These are phyloP conservation scores for Leishmania tropica DNA, from an alignment of 208 protist species.

Conservation along the genomic window DNA sequence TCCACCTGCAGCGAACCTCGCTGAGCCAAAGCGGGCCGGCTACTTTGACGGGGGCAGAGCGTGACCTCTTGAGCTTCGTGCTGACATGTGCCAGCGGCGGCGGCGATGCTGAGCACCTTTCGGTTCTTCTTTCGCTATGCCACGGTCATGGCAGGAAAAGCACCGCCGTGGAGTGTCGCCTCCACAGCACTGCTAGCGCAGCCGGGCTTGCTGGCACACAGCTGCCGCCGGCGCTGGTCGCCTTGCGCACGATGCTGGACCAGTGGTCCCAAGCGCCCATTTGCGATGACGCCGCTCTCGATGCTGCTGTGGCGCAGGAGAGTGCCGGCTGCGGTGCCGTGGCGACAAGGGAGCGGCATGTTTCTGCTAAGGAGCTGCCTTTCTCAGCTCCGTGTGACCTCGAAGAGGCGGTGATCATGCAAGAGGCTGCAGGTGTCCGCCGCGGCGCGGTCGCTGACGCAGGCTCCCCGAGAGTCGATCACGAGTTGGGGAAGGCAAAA, in stretches of 20 bases:
- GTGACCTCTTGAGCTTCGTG: conserved; percentile 25
- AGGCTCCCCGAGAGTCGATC: not conserved
- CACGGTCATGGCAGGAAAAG: not conserved
- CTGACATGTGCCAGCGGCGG: conserved; percentile 21
- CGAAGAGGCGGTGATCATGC: not conserved
- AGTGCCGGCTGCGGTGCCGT: not conserved
- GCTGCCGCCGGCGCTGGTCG: conserved; percentile 6
- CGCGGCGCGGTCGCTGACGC: not conserved
- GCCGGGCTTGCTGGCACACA: not conserved
- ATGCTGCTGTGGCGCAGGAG: not conserved
- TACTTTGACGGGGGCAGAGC: conserved; percentile 8
- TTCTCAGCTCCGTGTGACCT: not conserved
- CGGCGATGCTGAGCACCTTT: not conserved
- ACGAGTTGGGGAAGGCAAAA: not conserved
- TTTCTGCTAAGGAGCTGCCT: not conserved
- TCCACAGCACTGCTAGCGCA: not conserved
- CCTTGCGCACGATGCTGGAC: conserved; percentile 9
- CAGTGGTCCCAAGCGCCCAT: not conserved
- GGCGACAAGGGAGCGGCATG: not conserved
- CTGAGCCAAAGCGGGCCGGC: not conserved
- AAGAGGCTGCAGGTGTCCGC: not conserved
- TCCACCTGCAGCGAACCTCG: not conserved
- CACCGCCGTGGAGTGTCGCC: not conserved
- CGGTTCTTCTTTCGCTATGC: conserved; percentile 4
- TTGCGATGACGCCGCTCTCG: not conserved